phyloP scores from a whole-genome alignment of 257 asterid species.

The Capsicum baccatum region DNA sequence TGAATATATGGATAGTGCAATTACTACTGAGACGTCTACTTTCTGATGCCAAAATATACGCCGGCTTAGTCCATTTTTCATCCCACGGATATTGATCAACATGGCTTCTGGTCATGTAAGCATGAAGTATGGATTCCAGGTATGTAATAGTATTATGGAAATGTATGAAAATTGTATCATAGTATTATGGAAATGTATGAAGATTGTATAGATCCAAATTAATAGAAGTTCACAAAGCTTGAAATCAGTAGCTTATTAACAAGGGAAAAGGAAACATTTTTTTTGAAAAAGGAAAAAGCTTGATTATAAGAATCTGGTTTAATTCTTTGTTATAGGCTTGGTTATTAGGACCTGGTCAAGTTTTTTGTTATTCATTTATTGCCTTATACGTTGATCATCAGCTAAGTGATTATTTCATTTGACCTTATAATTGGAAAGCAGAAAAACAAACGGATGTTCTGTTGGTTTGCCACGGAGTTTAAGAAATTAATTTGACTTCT shows the following conservation, averaged over 20 bases:
- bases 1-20: background rate
- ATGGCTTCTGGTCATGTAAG: slow-evolving; percentile 99
- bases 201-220: background rate
- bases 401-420: background rate
- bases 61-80: slow-evolving; percentile 92
- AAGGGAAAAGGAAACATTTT: background rate
- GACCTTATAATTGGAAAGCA: background rate
- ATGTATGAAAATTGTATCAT: slow-evolving; percentile 14
- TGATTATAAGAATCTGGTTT: background rate
- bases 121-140: slow-evolving; percentile 97
- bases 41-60: slow-evolving; percentile 68
- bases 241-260: background rate
- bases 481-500: background rate
- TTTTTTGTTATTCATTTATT: background rate
- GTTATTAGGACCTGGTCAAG: no score
- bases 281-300: background rate
- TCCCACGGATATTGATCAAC: slow-evolving; percentile 93
- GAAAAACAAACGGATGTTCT: background rate
- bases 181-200: no score
- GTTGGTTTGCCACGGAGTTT: background rate
- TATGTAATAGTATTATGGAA: slow-evolving; percentile 33
- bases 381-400: background rate
- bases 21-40: slow-evolving; percentile 22
- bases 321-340: background rate
- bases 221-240: slow-evolving; percentile 23